A percentile compares a stretch with the other conserved stretches of the same genome.
phyloP scores from a whole-genome alignment of 495 filamentous ascomycete species.

The Daldinia concentrica region DNA sequence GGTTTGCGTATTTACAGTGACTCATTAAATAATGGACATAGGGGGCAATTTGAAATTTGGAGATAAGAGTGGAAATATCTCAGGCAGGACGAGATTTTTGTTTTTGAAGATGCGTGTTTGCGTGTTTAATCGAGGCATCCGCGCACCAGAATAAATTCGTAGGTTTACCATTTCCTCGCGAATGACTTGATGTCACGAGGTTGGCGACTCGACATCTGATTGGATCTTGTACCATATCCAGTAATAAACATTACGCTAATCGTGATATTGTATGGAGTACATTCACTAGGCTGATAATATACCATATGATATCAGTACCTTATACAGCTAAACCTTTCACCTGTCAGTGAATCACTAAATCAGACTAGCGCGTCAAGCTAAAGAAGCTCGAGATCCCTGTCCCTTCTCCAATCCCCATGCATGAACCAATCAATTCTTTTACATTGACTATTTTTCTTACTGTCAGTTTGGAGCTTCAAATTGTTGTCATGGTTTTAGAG shows the following conservation, averaged over 20 bases:
- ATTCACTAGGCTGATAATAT: constrained; percentile 8
- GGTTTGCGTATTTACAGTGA: not conserved
- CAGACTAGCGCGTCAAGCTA: constrained; percentile 18
- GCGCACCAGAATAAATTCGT: not conserved
- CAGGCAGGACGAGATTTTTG: not conserved
- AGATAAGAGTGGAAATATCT: constrained; percentile 3
- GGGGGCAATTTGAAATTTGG: not conserved
- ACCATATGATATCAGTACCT: constrained; percentile 4
- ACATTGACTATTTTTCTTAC: constrained; percentile 14
- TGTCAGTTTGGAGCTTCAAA: not conserved
- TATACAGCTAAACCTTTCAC: constrained; percentile 7
- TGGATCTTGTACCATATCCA: constrained; percentile 23
- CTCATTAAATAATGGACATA: not conserved
- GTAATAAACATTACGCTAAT: constrained; percentile 9
- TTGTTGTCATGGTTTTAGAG: constrained; percentile 17
- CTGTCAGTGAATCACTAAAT: constrained; percentile 2
- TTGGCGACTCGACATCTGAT: constrained; percentile 24
- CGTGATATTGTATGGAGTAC: constrained; percentile 20
- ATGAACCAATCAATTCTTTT: constrained; percentile 20
- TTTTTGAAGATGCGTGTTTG: constrained; percentile 1
- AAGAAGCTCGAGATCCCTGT: constrained; percentile 14
- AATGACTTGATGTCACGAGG: constrained; percentile 42
- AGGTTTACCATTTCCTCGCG: constrained; percentile 7
- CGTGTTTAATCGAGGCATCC: constrained; percentile 22
- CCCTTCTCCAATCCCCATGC: constrained; percentile 1